A percentile compares a stretch with the other conserved stretches of the same genome.
Evolutionary conservation across 2,329 filamentous ascomycete species (phyloP).

Genomic region (Drechmeria coniospora): DNA sequence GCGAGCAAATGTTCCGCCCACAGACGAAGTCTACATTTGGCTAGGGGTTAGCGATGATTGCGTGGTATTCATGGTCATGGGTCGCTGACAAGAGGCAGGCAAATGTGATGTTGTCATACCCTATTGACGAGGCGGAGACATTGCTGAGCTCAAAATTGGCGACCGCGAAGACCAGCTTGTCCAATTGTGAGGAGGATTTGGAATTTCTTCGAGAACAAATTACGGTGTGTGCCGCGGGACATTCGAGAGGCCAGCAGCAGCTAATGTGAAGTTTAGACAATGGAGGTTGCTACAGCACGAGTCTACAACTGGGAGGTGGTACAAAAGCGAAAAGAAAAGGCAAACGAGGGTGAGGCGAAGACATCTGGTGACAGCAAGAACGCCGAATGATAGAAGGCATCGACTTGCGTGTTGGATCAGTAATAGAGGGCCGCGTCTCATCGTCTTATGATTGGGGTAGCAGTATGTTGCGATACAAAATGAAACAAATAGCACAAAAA

Average conservation of each 20-base stretch:
- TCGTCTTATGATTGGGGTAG: too few relatives aligned
- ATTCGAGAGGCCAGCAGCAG: slow-evolving; percentile 4
- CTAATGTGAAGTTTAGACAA: slow-evolving; percentile 42
- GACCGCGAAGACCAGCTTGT: slow-evolving; percentile 63
- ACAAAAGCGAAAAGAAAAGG: slow-evolving; percentile 83
- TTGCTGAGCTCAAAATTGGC: slow-evolving; percentile 64
- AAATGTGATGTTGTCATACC: slow-evolving; percentile 95
- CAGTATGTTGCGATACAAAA: too few relatives aligned
- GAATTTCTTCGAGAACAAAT: slow-evolving; percentile 95
- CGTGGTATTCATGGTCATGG: neutral
- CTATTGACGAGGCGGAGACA: slow-evolving; percentile 69
- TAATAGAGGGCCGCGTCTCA: too few relatives aligned
- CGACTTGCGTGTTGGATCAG: too few relatives aligned
- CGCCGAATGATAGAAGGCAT: neutral
- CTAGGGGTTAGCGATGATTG: slow-evolving; percentile 49
- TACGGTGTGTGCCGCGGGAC: slow-evolving; percentile 44
- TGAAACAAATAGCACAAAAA: too few relatives aligned
- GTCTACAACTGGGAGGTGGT: slow-evolving; percentile 99
- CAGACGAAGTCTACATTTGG: slow-evolving; percentile 92
- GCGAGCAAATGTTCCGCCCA: slow-evolving; percentile 66
- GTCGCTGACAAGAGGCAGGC: slow-evolving; percentile 35
- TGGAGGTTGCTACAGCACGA: slow-evolving; percentile 89
- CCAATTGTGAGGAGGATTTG: slow-evolving; percentile 89
- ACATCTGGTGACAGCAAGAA: slow-evolving; percentile 21
- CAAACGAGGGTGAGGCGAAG: slow-evolving; percentile 37